Conservation (phyloP, 2,329 filamentous ascomycete genomes). For the Diaporthe destruens region DNA sequence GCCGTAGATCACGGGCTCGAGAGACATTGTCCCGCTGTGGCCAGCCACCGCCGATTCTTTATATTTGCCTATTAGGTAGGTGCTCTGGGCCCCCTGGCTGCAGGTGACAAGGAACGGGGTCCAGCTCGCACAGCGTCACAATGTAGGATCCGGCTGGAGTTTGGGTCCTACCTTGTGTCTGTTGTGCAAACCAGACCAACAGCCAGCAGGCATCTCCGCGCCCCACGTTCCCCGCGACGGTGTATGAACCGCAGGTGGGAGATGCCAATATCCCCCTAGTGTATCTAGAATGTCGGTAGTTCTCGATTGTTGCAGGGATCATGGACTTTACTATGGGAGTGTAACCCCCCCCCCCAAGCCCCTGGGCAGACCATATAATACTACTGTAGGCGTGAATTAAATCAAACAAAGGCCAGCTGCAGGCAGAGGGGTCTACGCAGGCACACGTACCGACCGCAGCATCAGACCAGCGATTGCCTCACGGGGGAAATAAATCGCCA, state of each 20-base stretch:
- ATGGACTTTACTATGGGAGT: background rate
- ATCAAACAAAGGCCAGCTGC: no score
- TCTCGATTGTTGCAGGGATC: conserved; percentile 4
- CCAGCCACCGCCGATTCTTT: background rate
- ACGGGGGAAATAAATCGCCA: background rate
- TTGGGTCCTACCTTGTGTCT: background rate
- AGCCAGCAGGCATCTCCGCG: background rate
- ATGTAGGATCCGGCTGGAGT: background rate
- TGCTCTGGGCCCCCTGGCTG: background rate
- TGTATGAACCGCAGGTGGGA: background rate
- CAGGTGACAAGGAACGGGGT: background rate
- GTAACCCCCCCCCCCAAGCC: background rate
- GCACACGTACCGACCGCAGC: background rate
- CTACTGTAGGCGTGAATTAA: background rate
- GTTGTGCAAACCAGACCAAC: background rate
- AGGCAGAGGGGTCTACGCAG: background rate
- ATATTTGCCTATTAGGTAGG: background rate
- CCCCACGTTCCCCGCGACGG: background rate
- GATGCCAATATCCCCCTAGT: background rate
- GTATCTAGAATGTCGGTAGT: background rate
- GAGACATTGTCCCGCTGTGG: background rate
- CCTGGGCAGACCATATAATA: background rate
- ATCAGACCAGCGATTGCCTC: background rate
- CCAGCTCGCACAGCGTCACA: background rate
- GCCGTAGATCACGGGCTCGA: background rate